These are phyloP conservation scores for Schizophyllum amplum DNA, from an alignment of 1,284 basidiomycete genomes.

Conservation along the genomic window DNA sequence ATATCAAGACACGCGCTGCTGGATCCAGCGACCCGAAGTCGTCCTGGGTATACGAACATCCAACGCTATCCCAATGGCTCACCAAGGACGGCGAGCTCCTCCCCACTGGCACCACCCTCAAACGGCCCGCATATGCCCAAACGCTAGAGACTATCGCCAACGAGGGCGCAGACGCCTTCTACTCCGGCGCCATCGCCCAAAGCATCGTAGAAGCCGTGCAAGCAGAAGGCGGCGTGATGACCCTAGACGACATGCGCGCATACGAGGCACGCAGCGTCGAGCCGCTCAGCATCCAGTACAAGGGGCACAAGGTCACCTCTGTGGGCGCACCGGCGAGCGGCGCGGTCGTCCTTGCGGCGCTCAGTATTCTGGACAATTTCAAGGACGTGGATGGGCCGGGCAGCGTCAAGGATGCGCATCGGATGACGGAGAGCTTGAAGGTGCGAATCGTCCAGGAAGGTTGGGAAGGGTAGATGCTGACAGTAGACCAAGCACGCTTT, in stretches of 20 bases:
- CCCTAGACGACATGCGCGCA: slow-evolving; percentile 28
- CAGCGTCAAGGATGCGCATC: slow-evolving; percentile 24
- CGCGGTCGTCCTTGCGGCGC: slow-evolving; percentile 25
- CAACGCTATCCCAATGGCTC: neutral
- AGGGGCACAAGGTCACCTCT: slow-evolving; percentile 40
- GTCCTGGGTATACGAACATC: neutral
- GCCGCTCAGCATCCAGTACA: slow-evolving; percentile 11
- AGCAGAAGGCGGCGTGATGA: slow-evolving; percentile 38
- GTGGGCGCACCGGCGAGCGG: slow-evolving; percentile 43
- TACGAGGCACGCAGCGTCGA: slow-evolving; percentile 21
- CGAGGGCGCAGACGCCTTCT: slow-evolving; percentile 34
- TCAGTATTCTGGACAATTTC: slow-evolving; percentile 22
- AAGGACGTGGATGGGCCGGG: slow-evolving; percentile 10
- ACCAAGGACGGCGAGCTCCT: neutral
- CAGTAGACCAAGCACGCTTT: slow-evolving; percentile 26
- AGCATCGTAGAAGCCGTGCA: slow-evolving; percentile 24
- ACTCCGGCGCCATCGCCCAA: slow-evolving; percentile 22
- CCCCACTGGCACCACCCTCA: slow-evolving; percentile 10
- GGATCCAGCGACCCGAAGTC: slow-evolving; percentile 31
- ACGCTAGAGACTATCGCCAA: slow-evolving; percentile 22
- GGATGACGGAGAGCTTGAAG: slow-evolving; percentile 26
- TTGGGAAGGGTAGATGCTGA: neutral
- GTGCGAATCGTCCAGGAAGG: neutral
- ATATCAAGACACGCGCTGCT: slow-evolving; percentile 29
- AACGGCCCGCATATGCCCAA: slow-evolving; percentile 15